Conservation (phyloP, 2,329 filamentous ascomycete genomes). For the Ceratocystis cubensis region DNA sequence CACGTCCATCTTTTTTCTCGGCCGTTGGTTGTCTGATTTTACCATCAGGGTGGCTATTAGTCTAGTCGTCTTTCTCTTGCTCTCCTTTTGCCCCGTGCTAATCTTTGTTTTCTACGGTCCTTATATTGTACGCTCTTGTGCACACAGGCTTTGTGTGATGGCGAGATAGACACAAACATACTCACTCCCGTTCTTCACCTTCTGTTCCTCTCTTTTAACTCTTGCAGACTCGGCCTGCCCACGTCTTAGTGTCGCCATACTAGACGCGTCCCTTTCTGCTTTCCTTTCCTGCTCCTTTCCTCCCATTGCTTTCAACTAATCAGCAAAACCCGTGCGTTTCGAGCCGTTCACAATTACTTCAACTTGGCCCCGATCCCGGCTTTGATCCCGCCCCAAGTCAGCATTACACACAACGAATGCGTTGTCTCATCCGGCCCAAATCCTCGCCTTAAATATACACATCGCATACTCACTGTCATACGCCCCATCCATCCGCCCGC, state of each 20-base stretch:
- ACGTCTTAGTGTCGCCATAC: too few relatives aligned
- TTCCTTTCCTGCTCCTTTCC: too few relatives aligned
- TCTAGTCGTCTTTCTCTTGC: background rate
- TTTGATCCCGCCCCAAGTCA: background rate
- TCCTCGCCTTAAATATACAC: background rate
- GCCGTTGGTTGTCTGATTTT: background rate
- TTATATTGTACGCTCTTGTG: constrained; percentile 4
- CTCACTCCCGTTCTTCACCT: background rate
- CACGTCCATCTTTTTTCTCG: constrained; percentile 1
- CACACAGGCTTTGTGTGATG: background rate
- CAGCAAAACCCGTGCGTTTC: too few relatives aligned
- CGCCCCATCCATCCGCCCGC: background rate
- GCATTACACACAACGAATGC: constrained; percentile 1
- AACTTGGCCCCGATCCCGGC: background rate
- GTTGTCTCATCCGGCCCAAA: background rate
- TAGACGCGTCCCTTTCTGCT: too few relatives aligned
- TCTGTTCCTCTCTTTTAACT: background rate
- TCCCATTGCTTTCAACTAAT: too few relatives aligned
- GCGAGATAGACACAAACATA: too few relatives aligned
- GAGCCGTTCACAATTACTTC: too few relatives aligned
- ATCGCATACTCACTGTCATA: background rate
- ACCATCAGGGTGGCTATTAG: background rate
- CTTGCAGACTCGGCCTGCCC: too few relatives aligned
- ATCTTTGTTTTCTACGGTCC: constrained; percentile 9
- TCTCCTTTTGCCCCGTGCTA: constrained; percentile 1